Base-by-base conservation (phyloP, 1,284 basidiomycete species). In the Singerocomus inundabilis region DNA sequence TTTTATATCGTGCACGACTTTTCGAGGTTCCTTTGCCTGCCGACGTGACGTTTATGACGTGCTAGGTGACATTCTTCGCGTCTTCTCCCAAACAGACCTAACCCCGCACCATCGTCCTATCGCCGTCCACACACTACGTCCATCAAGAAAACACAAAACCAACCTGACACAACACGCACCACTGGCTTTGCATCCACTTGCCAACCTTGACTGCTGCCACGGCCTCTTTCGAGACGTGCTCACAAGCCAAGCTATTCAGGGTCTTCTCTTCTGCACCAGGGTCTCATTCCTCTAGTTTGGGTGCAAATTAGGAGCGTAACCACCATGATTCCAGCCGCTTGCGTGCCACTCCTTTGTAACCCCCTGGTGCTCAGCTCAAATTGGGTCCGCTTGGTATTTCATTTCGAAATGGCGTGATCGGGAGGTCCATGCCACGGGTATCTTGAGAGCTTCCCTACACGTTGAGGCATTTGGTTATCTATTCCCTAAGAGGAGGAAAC, bases 91-190 rank as follows among this genome's bases (percentile, higher is more conserved):
- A 34, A 35, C 36, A 34, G 56, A 34, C 33, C 44, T 54, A 55
- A 54, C 46, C 45, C 44, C 50, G 52, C 56, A 50, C 16, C n/a
- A 25, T n/a, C 28, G n/a, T 30, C 15, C 26, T 46, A 35, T 59
- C 53, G 8, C 46, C 56, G 33, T 39, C 6, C n/a, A n/a, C n/a
- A n/a, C n/a, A n/a, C n/a, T n/a, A n/a, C n/a, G n/a, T n/a, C n/a
- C n/a, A n/a, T n/a, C n/a, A n/a, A n/a, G n/a, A n/a, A n/a, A n/a
- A n/a, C 6, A 26, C 24, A 13, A n/a, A 11, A 21, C 46, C 29
- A 46, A 36, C 25, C 46, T 30, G 29, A 28, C 30, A 0, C 34
- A 29, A 7, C 21, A 24, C 21, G n/a, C n/a, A n/a, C n/a, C n/a
- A n/a, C n/a, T n/a, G n/a, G n/a, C n/a, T n/a, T n/a, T n/a, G n/a